These are phyloP conservation scores for Pholiota adiposa DNA, from an alignment of 1,284 basidiomycete species.

Conservation along the genomic window DNA sequence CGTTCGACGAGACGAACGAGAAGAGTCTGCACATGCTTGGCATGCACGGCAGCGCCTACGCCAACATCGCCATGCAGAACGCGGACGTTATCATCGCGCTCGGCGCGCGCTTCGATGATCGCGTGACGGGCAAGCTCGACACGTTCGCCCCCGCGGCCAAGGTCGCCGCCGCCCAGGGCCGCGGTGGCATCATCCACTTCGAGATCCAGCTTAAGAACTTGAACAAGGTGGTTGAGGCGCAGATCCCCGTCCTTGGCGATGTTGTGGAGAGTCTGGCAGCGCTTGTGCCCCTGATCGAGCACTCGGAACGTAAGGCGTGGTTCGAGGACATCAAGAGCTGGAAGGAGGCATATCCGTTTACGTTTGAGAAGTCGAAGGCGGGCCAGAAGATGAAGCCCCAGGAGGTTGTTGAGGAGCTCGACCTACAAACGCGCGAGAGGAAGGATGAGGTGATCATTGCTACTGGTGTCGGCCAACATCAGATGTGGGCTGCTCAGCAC, in stretches of 20 bases:
- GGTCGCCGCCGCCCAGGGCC: conserved; percentile 84
- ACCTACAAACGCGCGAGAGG: conserved; percentile 70
- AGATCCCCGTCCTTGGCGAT: conserved; percentile 93
- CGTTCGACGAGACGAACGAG: conserved; percentile 91
- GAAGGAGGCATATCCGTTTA: conserved; percentile 93
- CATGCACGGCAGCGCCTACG: conserved; percentile 98
- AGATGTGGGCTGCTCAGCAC: conserved; percentile 99
- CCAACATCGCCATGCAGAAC: conserved; percentile 96
- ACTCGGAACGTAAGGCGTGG: conserved; percentile 77
- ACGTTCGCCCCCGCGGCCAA: conserved; percentile 91
- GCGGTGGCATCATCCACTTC: conserved; percentile 98
- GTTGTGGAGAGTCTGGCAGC: conserved; percentile 84
- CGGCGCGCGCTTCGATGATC: conserved; percentile 96
- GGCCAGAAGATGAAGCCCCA: conserved; percentile 91
- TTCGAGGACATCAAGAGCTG: conserved; percentile 81
- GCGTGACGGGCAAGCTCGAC: conserved; percentile 93
- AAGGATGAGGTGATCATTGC: conserved; percentile 91
- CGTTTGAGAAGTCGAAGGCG: conserved; percentile 70
- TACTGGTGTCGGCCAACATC: conserved; percentile 98
- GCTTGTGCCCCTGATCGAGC: conserved; percentile 81
- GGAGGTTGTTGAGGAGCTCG: conserved; percentile 93
- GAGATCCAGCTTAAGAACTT: conserved; percentile 99
- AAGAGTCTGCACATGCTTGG: conserved; percentile 97
- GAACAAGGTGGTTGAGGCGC: conserved; percentile 98
- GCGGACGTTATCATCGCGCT: conserved; percentile 98